Conservation (phyloP, 2,329 filamentous ascomycete genomes). For the Phialophora verrucosa region DNA sequence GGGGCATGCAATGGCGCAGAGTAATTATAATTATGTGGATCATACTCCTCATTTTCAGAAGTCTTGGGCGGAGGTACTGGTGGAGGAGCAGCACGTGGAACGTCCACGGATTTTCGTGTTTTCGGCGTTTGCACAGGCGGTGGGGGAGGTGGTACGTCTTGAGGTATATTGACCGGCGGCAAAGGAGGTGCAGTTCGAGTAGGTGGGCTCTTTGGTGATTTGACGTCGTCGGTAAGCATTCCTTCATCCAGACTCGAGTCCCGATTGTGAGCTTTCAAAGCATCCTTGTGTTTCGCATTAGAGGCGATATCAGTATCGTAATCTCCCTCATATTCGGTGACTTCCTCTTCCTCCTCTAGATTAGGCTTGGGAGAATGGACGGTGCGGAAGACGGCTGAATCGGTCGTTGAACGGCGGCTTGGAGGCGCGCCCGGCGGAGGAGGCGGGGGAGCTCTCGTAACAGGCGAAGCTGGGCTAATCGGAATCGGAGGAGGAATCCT, state of each 20-base stretch:
- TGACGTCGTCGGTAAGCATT: conserved; percentile 61
- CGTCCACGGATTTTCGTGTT: conserved; percentile 70
- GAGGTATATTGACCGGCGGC: conserved; percentile 61
- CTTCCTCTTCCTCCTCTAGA: conserved; percentile 74
- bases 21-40: conserved; percentile 62
- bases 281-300: conserved; percentile 92
- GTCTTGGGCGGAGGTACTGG: conserved; percentile 60
- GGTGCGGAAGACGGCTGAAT: conserved; percentile 50
- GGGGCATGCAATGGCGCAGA: conserved; percentile 45
- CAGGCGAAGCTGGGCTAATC: conserved; percentile 42
- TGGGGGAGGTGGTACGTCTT: conserved; percentile 66
- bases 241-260: conserved; percentile 76
- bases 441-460: conserved; percentile 70
- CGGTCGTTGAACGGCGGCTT: conserved; percentile 65
- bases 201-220: conserved; percentile 52
- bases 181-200: conserved; percentile 59
- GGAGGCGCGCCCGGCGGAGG: conserved; percentile 56
- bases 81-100: conserved; percentile 72
- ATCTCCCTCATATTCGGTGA: conserved; percentile 94
- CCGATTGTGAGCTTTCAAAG: conserved; percentile 78
- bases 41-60: conserved; percentile 54
- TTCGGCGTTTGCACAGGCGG: conserved; percentile 66
- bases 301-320: conserved; percentile 97
- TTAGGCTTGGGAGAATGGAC: conserved; percentile 52
- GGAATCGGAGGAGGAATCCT: conserved; percentile 50